Base-by-base conservation (phyloP, 2,329 filamentous ascomycete genomes). In the Fusarium sororula region DNA sequence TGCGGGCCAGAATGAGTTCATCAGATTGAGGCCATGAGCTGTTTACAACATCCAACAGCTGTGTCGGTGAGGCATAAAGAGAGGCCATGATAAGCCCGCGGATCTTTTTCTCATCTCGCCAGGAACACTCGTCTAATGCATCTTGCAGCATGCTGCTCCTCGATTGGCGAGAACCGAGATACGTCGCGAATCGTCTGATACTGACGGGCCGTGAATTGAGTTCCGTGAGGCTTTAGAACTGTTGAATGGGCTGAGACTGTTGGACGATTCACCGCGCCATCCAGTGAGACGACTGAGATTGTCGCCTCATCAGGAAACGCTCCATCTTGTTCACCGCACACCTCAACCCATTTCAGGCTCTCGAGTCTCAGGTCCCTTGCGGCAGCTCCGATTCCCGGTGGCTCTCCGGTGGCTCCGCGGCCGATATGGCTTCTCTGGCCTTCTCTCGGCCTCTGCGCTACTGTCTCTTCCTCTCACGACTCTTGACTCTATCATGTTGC, bases 1-100 rank as follows among this genome's bases (percentile, higher is more conserved):
- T 76, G 68, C 68, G 74, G 65, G 58, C 41, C 61, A 68, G 51
- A 74, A 77, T 77, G 73, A 74, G 73, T 68, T 77, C 75, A 77
- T 77, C 60, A 51, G 51, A 48, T 68, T 55, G 32, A 68, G 60
- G 39, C 60, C 68, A 74, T 77, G 75, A 75, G 75, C 72, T 77
- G 75, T 72, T 70, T 72, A 60, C 71, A 64, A 68, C 66, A 72
- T 70, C 63, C 72, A 73, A 65, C 64, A 75, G 72, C 63, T 68
- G 63, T 68, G 68, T 75, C 65, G 72, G 74, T 77, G 74, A 76
- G 71, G 73, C 75, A 72, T 66, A 74, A 71, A 73, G 57, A 45
- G 58, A 54, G 55, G 51, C 44, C 60, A 71, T 69, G 73, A 76
- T 67, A 75, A 72, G 68, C 65, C 50, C 59, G 64, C 66, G 73